phyloP scores from a whole-genome alignment of 306 rosid species.

The Benincasa hispida region DNA sequence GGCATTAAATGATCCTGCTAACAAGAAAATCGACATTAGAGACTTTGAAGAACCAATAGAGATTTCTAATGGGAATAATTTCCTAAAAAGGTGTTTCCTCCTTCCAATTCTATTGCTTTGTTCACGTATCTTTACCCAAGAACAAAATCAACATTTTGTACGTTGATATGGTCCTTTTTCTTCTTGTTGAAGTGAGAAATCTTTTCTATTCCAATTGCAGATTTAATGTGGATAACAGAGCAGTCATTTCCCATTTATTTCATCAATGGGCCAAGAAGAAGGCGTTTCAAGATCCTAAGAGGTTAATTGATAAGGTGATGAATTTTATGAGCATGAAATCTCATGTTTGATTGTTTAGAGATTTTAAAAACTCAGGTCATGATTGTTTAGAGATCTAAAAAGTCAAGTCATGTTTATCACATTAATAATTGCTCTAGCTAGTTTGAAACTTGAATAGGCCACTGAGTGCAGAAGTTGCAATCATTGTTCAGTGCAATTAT shows the following conservation, averaged over 20 bases:
- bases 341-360: not conserved
- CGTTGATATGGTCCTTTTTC: constrained; percentile 8
- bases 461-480: not conserved
- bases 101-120: constrained; percentile 3
- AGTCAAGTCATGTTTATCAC: not conserved
- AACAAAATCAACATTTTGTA: not conserved
- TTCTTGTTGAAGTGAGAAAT: constrained; percentile 5
- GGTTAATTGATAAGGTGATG: constrained; percentile 82
- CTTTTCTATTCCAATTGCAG: constrained; percentile 23
- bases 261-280: constrained; percentile 91
- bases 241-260: constrained; percentile 67
- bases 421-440: not conserved
- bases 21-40: constrained; percentile 17
- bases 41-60: constrained; percentile 35
- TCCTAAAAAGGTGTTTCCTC: constrained; percentile 56
- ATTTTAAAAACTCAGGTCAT: not conserved
- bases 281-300: constrained; percentile 90
- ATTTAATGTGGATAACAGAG: constrained; percentile 64
- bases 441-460: not conserved
- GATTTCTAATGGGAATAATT: constrained; percentile 33
- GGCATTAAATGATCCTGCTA: constrained; percentile 22
- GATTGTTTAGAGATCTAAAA: not conserved
- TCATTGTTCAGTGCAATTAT: not conserved
- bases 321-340: not conserved
- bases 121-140: not conserved